Evolutionary conservation across 768 basidiomycete species (phyloP).

Genomic region (Auriscalpium microsporum): DNA sequence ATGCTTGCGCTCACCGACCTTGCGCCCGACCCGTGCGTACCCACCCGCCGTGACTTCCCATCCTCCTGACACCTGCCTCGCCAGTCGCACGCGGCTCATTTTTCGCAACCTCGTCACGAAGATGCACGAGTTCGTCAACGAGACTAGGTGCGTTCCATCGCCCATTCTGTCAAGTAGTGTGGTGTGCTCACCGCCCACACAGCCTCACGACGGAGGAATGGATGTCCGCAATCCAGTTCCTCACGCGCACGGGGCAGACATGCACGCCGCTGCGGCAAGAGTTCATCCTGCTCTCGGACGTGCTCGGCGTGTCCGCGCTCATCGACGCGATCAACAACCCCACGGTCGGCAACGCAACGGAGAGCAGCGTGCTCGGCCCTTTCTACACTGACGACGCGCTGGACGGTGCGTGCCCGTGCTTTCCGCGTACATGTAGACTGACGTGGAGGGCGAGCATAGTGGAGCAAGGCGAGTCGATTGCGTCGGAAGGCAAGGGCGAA

Average conservation of each 20-base stretch:
- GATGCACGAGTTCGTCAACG: slow-evolving; percentile 65
- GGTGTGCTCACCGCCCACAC: background rate
- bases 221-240: slow-evolving; percentile 72
- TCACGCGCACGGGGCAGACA: slow-evolving; percentile 67
- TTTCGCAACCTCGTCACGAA: slow-evolving; percentile 50
- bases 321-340: slow-evolving; percentile 72
- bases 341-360: slow-evolving; percentile 52
- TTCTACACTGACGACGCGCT: slow-evolving; percentile 78
- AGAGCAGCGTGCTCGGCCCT: slow-evolving; percentile 72
- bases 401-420: slow-evolving; percentile 38
- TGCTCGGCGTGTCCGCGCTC: slow-evolving; percentile 68
- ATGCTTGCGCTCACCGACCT: slow-evolving; percentile 31
- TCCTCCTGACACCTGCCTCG: slow-evolving; percentile 7
- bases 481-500: slow-evolving; percentile 81
- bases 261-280: slow-evolving; percentile 59
- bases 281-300: slow-evolving; percentile 81
- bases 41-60: background rate
- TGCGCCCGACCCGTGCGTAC: slow-evolving; percentile 31
- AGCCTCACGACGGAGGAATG: slow-evolving; percentile 79
- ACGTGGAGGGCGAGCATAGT: slow-evolving; percentile 31
- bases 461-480: slow-evolving; percentile 62
- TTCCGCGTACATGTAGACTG: background rate
- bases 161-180: background rate
- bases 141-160: slow-evolving; percentile 42
- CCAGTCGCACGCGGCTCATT: slow-evolving; percentile 38